phyloP scores from a whole-genome alignment of 192 early-diverging fungal species.

The Podila clonocystis region DNA sequence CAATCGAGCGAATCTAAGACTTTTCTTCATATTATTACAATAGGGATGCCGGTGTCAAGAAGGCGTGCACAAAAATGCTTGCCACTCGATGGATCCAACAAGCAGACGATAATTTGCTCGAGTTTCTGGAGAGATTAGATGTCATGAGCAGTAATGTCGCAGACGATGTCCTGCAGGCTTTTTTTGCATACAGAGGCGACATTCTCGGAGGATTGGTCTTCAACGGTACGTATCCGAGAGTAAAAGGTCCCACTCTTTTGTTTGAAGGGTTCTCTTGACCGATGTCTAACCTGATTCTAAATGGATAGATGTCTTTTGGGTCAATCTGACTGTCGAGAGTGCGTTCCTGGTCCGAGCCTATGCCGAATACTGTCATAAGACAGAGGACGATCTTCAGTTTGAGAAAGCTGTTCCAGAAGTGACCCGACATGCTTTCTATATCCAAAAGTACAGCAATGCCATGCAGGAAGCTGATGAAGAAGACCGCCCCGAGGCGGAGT shows the following conservation, averaged over 20 bases:
- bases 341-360: conserved; percentile 58
- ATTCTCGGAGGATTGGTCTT: conserved; percentile 71
- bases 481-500: conserved; percentile 62
- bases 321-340: conserved; percentile 61
- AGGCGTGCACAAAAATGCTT: conserved; percentile 76
- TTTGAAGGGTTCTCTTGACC: background rate
- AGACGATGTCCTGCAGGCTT: conserved; percentile 68
- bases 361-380: conserved; percentile 57
- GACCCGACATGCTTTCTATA: conserved; percentile 62
- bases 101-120: conserved; percentile 76
- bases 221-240: conserved; percentile 47
- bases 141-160: conserved; percentile 75
- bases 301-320: conserved; percentile 62
- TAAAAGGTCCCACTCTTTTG: background rate
- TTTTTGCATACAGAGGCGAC: conserved; percentile 72
- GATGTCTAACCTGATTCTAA: background rate
- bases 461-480: conserved; percentile 62
- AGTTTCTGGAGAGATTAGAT: conserved; percentile 77
- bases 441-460: conserved; percentile 63
- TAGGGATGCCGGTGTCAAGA: conserved; percentile 78
- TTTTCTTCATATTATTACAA: background rate
- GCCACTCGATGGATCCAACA: conserved; percentile 77
- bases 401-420: conserved; percentile 79
- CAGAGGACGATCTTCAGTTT: conserved; percentile 67
- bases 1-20: background rate